phyloP scores from a whole-genome alignment of 257 asterid species.

The Prunella vulgaris region DNA sequence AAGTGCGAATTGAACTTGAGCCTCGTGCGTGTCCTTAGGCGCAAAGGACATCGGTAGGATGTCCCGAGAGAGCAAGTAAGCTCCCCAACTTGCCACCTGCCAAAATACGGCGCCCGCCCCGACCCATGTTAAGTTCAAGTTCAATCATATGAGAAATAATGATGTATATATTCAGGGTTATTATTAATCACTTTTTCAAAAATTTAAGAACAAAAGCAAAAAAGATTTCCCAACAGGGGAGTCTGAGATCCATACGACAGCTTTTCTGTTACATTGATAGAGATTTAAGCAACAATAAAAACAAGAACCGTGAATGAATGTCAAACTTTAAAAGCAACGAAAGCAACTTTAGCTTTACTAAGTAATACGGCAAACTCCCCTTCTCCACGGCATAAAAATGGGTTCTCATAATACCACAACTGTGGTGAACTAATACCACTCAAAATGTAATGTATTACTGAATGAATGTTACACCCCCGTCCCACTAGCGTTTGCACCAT shows the following conservation, averaged over 20 bases:
- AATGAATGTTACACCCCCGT: too few species aligned
- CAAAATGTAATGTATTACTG: too few species aligned
- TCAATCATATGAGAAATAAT: not conserved
- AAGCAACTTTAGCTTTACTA: slow-evolving; percentile 13
- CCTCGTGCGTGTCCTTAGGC: slow-evolving; percentile 88
- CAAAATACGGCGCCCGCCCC: not conserved
- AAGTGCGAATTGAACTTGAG: slow-evolving; percentile 89
- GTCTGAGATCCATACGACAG: not conserved
- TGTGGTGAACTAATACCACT: too few species aligned
- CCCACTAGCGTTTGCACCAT: too few species aligned
- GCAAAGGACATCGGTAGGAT: slow-evolving; percentile 82
- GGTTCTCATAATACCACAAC: too few species aligned
- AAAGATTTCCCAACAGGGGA: not conserved
- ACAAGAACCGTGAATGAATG: too few species aligned
- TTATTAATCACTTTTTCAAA: not conserved
- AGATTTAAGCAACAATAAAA: not conserved
- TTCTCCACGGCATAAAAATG: too few species aligned
- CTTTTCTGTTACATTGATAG: not conserved
- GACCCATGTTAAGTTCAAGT: not conserved
- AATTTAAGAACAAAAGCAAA: not conserved
- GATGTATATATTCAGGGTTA: not conserved
- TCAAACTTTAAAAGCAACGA: not conserved
- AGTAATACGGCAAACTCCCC: too few species aligned
- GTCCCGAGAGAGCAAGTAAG: slow-evolving; percentile 72
- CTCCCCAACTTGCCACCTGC: slow-evolving; percentile 99